These are phyloP conservation scores for Mucor racemosus DNA, from an alignment of 371 early-diverging fungal species.

Conservation along the genomic window DNA sequence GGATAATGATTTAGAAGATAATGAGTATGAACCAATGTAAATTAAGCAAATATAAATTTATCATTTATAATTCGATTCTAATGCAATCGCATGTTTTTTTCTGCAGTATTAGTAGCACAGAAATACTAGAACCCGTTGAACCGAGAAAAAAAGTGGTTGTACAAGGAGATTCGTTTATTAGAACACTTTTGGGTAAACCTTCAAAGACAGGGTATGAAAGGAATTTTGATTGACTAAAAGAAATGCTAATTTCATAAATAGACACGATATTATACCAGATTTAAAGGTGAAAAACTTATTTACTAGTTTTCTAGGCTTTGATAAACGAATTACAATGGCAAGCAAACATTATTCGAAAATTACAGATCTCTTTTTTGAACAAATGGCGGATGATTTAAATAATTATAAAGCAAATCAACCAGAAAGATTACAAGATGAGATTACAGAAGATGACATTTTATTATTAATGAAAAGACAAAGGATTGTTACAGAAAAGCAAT, in stretches of 20 bases:
- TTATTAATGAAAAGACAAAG: conserved; percentile 30
- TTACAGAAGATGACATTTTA: conserved; percentile 22
- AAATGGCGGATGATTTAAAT: conserved; percentile 14
- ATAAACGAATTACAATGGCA: neutral
- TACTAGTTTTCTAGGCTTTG: neutral
- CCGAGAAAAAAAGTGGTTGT: conserved; percentile 1
- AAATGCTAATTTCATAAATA: neutral
- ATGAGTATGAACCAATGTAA: neutral
- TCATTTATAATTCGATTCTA: neutral
- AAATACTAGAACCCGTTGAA: neutral
- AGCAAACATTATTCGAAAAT: neutral
- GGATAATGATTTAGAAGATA: neutral
- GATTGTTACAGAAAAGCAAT: neutral
- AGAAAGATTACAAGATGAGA: neutral
- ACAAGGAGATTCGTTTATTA: conserved; percentile 7
- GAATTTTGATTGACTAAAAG: neutral
- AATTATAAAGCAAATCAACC: conserved; percentile 12
- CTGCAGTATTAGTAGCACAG: neutral
- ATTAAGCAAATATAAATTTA: neutral
- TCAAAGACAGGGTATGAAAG: neutral
- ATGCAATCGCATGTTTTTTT: neutral
- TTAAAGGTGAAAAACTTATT: neutral
- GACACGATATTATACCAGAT: neutral
- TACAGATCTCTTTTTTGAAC: conserved; percentile 18
- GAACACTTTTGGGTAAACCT: neutral